These are phyloP conservation scores for Fusarium torulosum DNA, from an alignment of 2,329 filamentous ascomycete genomes.

Conservation along the genomic window DNA sequence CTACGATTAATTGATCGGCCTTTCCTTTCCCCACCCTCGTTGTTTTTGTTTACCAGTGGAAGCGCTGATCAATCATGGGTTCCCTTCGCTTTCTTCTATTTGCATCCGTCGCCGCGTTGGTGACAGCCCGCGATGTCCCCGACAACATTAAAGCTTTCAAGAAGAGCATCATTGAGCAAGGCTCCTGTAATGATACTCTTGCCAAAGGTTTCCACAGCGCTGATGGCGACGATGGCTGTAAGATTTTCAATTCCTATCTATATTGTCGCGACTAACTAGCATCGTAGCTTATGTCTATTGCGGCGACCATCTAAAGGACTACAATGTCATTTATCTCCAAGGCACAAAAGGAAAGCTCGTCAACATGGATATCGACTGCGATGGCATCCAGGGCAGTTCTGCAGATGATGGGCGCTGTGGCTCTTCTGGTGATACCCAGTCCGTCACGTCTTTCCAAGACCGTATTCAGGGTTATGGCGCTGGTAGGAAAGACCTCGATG, in stretches of 20 bases:
- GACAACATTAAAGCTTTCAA: slow-evolving; percentile 58
- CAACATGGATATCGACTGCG: slow-evolving; percentile 72
- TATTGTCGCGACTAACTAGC: slow-evolving; percentile 1
- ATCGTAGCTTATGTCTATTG: slow-evolving; percentile 58
- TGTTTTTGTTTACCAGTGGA: slow-evolving; percentile 1
- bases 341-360: slow-evolving; percentile 57
- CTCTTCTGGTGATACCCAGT: slow-evolving; percentile 59
- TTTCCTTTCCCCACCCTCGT: slow-evolving; percentile 19
- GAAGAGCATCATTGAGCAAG: slow-evolving; percentile 54
- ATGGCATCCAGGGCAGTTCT: slow-evolving; percentile 60
- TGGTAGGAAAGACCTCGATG: slow-evolving; percentile 59
- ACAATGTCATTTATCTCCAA: slow-evolving; percentile 63
- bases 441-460: slow-evolving; percentile 62
- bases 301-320: slow-evolving; percentile 57
- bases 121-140: slow-evolving; percentile 54
- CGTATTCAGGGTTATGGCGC: slow-evolving; percentile 53
- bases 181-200: slow-evolving; percentile 55
- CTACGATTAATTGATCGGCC: slow-evolving; percentile 7
- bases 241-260: neutral
- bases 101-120: slow-evolving; percentile 43
- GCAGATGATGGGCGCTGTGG: slow-evolving; percentile 61
- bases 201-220: slow-evolving; percentile 58
- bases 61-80: slow-evolving; percentile 22
- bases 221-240: slow-evolving; percentile 55
- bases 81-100: slow-evolving; percentile 42